A percentile compares a stretch with the other conserved stretches of the same genome.
These are phyloP conservation scores for Salix brachista DNA, from an alignment of 345 rosid species.

Conservation along the genomic window DNA sequence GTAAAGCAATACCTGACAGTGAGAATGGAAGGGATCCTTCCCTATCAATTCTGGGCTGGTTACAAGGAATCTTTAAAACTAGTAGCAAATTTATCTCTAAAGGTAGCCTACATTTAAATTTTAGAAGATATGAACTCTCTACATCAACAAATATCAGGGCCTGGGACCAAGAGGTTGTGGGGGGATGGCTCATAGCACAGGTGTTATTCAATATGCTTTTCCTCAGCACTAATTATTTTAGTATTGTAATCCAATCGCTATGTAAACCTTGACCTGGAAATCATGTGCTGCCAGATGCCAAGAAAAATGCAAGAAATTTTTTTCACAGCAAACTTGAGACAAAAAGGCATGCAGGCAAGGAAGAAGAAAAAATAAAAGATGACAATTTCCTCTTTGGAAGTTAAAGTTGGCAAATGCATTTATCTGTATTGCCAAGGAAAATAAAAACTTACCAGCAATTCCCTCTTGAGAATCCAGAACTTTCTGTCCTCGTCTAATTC, in stretches of 20 bases:
- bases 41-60: neutral
- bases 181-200: neutral
- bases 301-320: neutral
- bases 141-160: neutral
- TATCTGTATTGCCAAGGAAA: neutral
- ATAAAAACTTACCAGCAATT: slow-evolving; percentile 53
- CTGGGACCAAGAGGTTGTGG: neutral
- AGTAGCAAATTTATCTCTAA: neutral
- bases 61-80: neutral
- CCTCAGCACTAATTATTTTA: neutral
- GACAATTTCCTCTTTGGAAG: neutral
- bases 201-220: neutral
- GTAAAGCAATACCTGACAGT: no score
- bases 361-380: no score
- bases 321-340: neutral
- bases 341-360: neutral
- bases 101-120: neutral
- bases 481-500: slow-evolving; percentile 49
- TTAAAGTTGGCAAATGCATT: neutral
- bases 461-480: slow-evolving; percentile 62
- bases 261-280: neutral
- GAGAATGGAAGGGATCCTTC: neutral
- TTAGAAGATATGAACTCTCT: neutral
- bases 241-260: neutral
- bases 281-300: neutral